Percentiles rank a stretch among this genome's conserved stretches.
Conservation (phyloP, 306 rosid species). For the Fragaria ananassa region DNA sequence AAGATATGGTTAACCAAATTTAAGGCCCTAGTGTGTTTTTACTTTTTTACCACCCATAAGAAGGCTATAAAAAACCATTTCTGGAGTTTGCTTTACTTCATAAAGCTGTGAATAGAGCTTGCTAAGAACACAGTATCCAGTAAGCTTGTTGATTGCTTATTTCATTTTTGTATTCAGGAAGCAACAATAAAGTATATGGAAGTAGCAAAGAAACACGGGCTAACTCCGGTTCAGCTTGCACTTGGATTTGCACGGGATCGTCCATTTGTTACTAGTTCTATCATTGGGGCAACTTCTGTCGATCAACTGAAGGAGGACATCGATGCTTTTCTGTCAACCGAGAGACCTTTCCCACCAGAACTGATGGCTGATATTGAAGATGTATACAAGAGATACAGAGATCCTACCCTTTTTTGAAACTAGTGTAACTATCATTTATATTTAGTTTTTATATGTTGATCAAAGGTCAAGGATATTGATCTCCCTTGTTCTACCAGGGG, state of each 20-base stretch:
- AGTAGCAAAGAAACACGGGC: slow-evolving; percentile 67
- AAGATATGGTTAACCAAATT: background rate
- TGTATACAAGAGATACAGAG: slow-evolving; percentile 70
- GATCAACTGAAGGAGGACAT: slow-evolving; percentile 76
- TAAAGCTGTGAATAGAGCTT: background rate
- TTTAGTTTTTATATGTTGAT: background rate
- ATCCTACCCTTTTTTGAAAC: slow-evolving; percentile 55
- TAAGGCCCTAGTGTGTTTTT: background rate
- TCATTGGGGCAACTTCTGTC: slow-evolving; percentile 84
- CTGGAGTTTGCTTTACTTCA: background rate
- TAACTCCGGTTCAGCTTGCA: slow-evolving; percentile 71
- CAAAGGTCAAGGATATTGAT: background rate
- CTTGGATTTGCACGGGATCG: slow-evolving; percentile 85
- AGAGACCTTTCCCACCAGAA: slow-evolving; percentile 67
- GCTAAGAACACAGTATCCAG: background rate
- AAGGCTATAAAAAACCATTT: background rate
- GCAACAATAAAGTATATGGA: slow-evolving; percentile 57
- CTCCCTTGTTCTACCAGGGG: background rate
- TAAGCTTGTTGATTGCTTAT: slow-evolving; percentile 4
- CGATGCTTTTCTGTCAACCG: slow-evolving; percentile 59
- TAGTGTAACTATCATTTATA: background rate
- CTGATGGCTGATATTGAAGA: slow-evolving; percentile 58
- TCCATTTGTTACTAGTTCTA: slow-evolving; percentile 84
- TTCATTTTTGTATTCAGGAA: slow-evolving; percentile 52
- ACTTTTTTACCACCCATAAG: background rate